Base-by-base conservation (phyloP, 345 rosid species). In the Sonneratia caseolaris region DNA sequence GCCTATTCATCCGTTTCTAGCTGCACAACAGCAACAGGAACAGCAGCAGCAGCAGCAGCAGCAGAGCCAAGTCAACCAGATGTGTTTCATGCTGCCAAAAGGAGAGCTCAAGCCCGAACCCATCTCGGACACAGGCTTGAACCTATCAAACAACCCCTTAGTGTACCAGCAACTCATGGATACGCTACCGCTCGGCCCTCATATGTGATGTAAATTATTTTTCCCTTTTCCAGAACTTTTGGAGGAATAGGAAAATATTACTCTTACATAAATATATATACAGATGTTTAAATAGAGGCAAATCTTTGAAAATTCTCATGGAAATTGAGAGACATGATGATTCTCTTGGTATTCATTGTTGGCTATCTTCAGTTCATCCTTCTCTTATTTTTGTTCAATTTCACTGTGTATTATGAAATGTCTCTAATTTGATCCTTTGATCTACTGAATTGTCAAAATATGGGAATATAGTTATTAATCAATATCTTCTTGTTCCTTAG, bases 51-150 rank as follows among this genome's bases (percentile, higher is more conserved):
- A n/a, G n/a, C n/a, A n/a, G n/a, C 32, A 27, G 32, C 32, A 47
- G 51, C 51, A 47, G 15, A 75, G 78, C 15, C 87, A 74, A 47
- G 72, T 74, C 70, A 84, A 69, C 38, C 86, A 88, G 56, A 84
- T 86, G 87, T 84, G 83, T 57, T 81, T 80, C 72, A 84, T 87
- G 87, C 68, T 94, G 82, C 97, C 88, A 3, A 90, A 91, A 78
- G 96, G 91, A 72, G 97, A 87, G 65, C 85, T 91, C 0, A 94
- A 91, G 81, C 77, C 79, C 79, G 96, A 90, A 80, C 93, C 92
- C 40, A 74, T 80, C 57, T 77, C 93, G 0, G 97, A 91, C 70
- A 74, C 92, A 16, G 81, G 81, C 71, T 79, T 84, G 48, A 87
- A 80, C 80, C 68, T 90, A 75, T 75, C 97, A 5, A 82, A 81